Percentiles rank a stretch among this genome's conserved stretches.
Evolutionary conservation across 1,284 basidiomycete genomes (phyloP).

Genomic region (Neolentinus lepideus): DNA sequence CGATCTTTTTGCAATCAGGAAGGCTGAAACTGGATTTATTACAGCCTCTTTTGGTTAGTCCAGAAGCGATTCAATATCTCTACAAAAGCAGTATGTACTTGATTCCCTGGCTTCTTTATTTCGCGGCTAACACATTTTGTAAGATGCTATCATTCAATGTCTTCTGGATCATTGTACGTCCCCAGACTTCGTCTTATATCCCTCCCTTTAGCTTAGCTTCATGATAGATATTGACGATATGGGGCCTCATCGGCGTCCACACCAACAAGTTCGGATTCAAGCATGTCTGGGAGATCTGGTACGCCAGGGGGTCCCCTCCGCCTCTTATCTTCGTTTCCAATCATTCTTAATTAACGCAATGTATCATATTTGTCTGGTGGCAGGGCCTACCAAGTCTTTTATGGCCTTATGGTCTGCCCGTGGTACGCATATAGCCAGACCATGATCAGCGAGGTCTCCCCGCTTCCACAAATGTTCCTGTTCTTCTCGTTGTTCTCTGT

Average conservation of each 20-base stretch:
- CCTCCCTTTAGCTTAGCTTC: neutral
- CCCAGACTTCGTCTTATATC: neutral
- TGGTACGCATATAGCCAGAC: constrained; percentile 85
- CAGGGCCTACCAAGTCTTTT: constrained; percentile 66
- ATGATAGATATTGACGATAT: constrained; percentile 53
- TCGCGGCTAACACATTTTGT: neutral
- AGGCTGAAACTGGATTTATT: neutral
- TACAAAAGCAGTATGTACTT: constrained; percentile 62
- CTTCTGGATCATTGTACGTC: constrained; percentile 60
- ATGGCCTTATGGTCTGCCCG: constrained; percentile 74
- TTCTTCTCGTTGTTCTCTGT: constrained; percentile 77
- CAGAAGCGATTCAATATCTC: constrained; percentile 66
- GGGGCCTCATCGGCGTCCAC: constrained; percentile 75
- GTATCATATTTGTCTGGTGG: too few species aligned
- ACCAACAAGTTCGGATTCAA: constrained; percentile 75
- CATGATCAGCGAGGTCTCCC: constrained; percentile 80
- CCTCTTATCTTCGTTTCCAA: too few species aligned
- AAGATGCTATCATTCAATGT: constrained; percentile 71
- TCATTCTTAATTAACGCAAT: too few species aligned
- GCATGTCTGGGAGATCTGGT: constrained; percentile 79
- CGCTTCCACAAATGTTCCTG: constrained; percentile 69
- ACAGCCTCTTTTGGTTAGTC: constrained; percentile 68
- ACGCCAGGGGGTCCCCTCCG: too few species aligned
- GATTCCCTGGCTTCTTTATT: neutral
- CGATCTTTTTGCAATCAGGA: too few species aligned